Base-by-base conservation (phyloP, 306 rosid genomes). In the Sindora glabra region DNA sequence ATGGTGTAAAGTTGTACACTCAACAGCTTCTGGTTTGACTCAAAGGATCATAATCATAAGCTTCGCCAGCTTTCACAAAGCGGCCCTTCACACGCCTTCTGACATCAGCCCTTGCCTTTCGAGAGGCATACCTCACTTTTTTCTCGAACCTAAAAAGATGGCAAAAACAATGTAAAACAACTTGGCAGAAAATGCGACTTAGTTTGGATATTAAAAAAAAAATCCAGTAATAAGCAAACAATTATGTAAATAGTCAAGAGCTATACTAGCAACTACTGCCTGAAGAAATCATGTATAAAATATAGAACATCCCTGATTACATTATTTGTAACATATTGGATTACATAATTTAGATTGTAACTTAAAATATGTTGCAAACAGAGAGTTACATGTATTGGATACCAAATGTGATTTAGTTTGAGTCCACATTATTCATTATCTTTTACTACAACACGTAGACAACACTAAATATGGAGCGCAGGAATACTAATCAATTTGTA, bases 71-170 rank as follows among this genome's bases (percentile, higher is more conserved):
- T 82, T 92, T 92, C 40, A 92, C 86, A 67, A 92, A 89, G 21
- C 96, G 90, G 58, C 99, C 99, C 79, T 92, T 92, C 77, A 89
- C 99, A 12, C 96, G 92, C 75, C 58, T 86, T 73, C 99, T 77
- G 45, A 81, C 80, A 75, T 88, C 99, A 2, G 99, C 99, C 68
- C 96, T 82, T 14, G 87, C 96, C 79, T 92, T 92, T 49, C 95
- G 96, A 65, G 99, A 89, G 64, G 85, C 95, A 48, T 92, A 89
- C 62, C 99, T 77, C 68, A 92, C 96, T 73, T 70, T 84, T 74
- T 92, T 92, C 29, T 84, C 95, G 10, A 92, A 89, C 87, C 95
- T 92, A 39, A 45, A 34, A 70, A 26, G 34, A 54, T 14, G n/a
- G n/a, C 12, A 56, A 61, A 29, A 50, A 3, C 4, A 10, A 59